These are phyloP conservation scores for Lentinus brumalis DNA, from an alignment of 768 basidiomycete species.

Conservation along the genomic window DNA sequence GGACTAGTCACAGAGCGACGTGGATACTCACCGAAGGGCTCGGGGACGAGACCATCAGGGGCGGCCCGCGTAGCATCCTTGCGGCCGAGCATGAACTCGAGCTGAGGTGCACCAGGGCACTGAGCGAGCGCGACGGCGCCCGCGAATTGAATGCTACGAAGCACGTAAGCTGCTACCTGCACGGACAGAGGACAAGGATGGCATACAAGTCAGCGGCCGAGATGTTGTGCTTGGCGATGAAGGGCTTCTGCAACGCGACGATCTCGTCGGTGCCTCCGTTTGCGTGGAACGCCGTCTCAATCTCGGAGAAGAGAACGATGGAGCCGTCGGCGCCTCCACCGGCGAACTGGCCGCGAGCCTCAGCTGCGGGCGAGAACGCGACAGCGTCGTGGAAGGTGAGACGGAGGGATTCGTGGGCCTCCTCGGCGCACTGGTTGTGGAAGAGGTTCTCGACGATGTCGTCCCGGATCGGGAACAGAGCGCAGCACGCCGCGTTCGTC, in stretches of 20 bases:
- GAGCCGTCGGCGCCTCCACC: conserved; percentile 32
- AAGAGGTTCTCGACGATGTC: background rate
- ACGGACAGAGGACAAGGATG: background rate
- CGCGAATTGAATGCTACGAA: conserved; percentile 24
- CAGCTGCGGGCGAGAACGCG: background rate
- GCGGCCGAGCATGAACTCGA: conserved; percentile 11
- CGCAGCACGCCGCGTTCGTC: background rate
- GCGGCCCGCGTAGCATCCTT: conserved; percentile 21
- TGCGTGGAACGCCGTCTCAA: conserved; percentile 28
- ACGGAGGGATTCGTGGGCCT: conserved; percentile 5
- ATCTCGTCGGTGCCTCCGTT: conserved; percentile 30
- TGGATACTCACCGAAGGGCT: conserved; percentile 9
- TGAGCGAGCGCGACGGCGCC: conserved; percentile 24
- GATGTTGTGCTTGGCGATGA: conserved; percentile 18
- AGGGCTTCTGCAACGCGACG: conserved; percentile 24
- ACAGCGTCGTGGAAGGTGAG: background rate
- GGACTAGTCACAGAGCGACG: background rate
- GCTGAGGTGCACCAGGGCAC: conserved; percentile 18
- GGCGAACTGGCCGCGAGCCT: conserved; percentile 11
- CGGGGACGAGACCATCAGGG: conserved; percentile 21
- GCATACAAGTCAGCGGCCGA: background rate
- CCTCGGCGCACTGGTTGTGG: conserved; percentile 1
- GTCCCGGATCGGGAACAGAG: background rate
- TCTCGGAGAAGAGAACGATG: conserved; percentile 25
- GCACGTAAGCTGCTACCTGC: conserved; percentile 1